A percentile compares a stretch with the other conserved stretches of the same genome.
Conservation (phyloP, 139 green algal genomes). For the Diplosphaera chodatii region DNA sequence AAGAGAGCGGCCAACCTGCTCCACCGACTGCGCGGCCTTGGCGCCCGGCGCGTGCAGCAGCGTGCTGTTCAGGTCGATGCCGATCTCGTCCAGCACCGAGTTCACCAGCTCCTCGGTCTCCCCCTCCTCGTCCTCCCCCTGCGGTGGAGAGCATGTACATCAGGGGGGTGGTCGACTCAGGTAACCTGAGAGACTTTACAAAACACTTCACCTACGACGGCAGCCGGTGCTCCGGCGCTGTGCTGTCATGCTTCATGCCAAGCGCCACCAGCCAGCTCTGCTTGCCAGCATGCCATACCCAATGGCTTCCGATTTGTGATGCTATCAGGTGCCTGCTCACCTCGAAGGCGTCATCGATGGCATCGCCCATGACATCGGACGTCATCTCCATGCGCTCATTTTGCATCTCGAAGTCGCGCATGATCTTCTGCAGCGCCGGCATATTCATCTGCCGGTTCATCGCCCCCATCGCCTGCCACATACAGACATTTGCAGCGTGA, state of each 20-base stretch:
- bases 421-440: slow-evolving; percentile 84
- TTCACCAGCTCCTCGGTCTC: slow-evolving; percentile 91
- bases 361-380: slow-evolving; percentile 92
- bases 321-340: slow-evolving; percentile 14
- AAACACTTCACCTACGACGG: too few species aligned
- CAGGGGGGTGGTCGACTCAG: too few species aligned
- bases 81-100: slow-evolving; percentile 90
- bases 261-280: too few species aligned
- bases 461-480: slow-evolving; percentile 72
- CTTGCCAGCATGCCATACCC: too few species aligned
- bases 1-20: not conserved
- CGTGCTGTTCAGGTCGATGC: slow-evolving; percentile 47
- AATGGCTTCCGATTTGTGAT: too few species aligned
- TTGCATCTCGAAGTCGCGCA: slow-evolving; percentile 96
- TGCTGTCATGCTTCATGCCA: too few species aligned
- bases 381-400: slow-evolving; percentile 99
- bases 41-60: slow-evolving; percentile 25
- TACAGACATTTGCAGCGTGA: not conserved
- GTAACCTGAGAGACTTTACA: too few species aligned
- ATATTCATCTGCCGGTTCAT: slow-evolving; percentile 98
- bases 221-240: too few species aligned
- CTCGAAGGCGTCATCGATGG: slow-evolving; percentile 92
- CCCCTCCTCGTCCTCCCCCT: slow-evolving; percentile 88
- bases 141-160: not conserved
- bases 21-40: not conserved